A percentile compares a stretch with the other conserved stretches of the same genome.
phyloP scores from a whole-genome alignment of 208 protist species.

The Acanthamoeba castellanii region DNA sequence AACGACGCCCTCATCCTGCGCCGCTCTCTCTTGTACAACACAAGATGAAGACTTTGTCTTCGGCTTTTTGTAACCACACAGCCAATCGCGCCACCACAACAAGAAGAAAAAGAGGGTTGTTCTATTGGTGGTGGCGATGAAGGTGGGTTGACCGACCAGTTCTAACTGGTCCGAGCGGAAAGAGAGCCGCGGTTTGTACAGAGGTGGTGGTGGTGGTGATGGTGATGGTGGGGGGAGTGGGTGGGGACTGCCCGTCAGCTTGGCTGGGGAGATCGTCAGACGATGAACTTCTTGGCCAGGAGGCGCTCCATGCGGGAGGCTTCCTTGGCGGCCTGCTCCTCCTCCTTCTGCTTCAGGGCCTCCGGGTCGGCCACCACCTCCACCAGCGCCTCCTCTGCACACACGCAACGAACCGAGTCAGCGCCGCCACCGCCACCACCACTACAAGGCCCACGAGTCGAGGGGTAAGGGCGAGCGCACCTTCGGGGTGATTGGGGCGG shows the following conservation, averaged over 20 bases:
- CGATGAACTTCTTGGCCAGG: conserved; percentile 53
- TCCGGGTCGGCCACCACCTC: conserved; percentile 36
- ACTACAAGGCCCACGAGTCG: background rate
- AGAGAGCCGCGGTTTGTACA: background rate
- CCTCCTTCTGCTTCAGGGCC: conserved; percentile 26
- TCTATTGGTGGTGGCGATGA: background rate
- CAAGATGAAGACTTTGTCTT: too few relatives aligned
- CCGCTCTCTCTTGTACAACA: too few relatives aligned
- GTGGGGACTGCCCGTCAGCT: background rate
- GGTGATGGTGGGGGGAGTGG: background rate
- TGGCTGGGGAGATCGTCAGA: background rate
- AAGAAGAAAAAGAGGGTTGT: too few relatives aligned
- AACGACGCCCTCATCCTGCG: background rate
- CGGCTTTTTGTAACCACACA: too few relatives aligned
- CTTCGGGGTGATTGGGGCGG: conserved; percentile 22
- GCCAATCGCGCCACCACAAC: too few relatives aligned
- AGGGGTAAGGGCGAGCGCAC: background rate
- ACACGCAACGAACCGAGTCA: background rate
- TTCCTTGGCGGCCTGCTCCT: conserved; percentile 58
- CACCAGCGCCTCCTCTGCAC: conserved; percentile 28
- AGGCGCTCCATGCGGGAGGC: conserved; percentile 39
- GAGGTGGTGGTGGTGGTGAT: background rate
- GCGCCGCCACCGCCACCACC: too few relatives aligned
- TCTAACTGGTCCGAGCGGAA: background rate
- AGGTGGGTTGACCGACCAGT: background rate